Evolutionary conservation across 148 eudicot genomes (phyloP).

Genomic region (Vaccinium myrtillus): DNA sequence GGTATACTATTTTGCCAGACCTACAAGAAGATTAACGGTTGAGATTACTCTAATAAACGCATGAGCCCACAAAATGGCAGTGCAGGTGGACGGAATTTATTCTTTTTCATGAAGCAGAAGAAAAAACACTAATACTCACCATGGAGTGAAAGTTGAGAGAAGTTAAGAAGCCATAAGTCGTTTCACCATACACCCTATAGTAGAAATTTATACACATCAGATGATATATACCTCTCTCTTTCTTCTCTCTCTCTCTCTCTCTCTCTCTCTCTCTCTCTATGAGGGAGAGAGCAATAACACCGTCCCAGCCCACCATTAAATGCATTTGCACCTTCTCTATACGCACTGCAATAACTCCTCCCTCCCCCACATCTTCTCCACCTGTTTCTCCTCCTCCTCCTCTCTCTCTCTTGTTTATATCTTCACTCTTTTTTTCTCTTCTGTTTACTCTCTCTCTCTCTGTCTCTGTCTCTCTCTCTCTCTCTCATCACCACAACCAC

Average conservation of each 20-base stretch:
- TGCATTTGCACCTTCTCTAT: conserved; percentile 30
- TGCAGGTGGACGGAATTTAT: too few species aligned
- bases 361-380: conserved; percentile 34
- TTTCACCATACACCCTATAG: conserved; percentile 13
- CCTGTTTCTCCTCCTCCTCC: conserved; percentile 3
- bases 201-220: background rate
- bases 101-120: too few species aligned
- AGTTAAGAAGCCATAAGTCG: conserved; percentile 17
- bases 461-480: background rate
- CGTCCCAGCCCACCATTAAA: conserved; percentile 23
- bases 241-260: conserved; percentile 31
- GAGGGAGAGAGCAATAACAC: conserved; percentile 10
- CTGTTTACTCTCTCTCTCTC: conserved; percentile 12
- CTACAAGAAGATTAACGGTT: too few species aligned
- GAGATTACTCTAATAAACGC: too few species aligned
- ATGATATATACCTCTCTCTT: conserved; percentile 11
- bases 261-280: conserved; percentile 25
- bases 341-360: conserved; percentile 35
- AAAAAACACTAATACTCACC: background rate
- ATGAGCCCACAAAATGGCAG: too few species aligned
- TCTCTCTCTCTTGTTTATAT: conserved; percentile 17
- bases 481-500: background rate
- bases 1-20: too few species aligned
- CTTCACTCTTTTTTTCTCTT: background rate
- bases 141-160: conserved; percentile 8